These are phyloP conservation scores for Tubosaeta sp. DNA, from an alignment of 768 basidiomycete species.

Conservation along the genomic window DNA sequence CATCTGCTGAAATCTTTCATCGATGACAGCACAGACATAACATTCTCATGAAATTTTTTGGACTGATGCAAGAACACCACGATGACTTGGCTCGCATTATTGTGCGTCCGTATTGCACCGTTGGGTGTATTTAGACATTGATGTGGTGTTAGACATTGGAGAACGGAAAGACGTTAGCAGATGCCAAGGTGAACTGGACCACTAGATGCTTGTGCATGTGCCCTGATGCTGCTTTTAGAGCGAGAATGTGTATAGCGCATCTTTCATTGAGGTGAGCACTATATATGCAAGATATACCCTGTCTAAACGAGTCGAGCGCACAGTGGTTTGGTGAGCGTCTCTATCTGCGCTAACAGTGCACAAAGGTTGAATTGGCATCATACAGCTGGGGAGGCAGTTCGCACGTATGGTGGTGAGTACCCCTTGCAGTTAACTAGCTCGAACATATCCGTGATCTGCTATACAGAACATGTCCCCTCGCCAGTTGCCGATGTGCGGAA, in stretches of 20 bases:
- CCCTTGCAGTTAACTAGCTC: neutral
- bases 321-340: constrained; percentile 73
- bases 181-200: constrained; percentile 58
- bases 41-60: constrained; percentile 72
- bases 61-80: constrained; percentile 74
- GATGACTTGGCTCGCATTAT: constrained; percentile 88
- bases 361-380: neutral
- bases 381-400: constrained; percentile 85
- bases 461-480: constrained; percentile 77
- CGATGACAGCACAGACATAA: constrained; percentile 68
- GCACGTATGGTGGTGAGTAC: constrained; percentile 78
- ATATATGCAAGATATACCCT: neutral
- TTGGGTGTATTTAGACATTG: constrained; percentile 3
- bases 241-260: constrained; percentile 82
- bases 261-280: constrained; percentile 68
- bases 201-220: neutral
- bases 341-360: neutral
- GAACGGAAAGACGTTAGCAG: constrained; percentile 88
- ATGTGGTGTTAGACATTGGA: constrained; percentile 69
- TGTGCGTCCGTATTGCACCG: constrained; percentile 39
- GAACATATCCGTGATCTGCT: neutral
- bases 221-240: constrained; percentile 39
- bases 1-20: neutral
- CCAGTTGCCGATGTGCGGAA: constrained; percentile 67
- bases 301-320: constrained; percentile 2